phyloP scores from a whole-genome alignment of 1,284 basidiomycete species.

The Schizophyllum commune region DNA sequence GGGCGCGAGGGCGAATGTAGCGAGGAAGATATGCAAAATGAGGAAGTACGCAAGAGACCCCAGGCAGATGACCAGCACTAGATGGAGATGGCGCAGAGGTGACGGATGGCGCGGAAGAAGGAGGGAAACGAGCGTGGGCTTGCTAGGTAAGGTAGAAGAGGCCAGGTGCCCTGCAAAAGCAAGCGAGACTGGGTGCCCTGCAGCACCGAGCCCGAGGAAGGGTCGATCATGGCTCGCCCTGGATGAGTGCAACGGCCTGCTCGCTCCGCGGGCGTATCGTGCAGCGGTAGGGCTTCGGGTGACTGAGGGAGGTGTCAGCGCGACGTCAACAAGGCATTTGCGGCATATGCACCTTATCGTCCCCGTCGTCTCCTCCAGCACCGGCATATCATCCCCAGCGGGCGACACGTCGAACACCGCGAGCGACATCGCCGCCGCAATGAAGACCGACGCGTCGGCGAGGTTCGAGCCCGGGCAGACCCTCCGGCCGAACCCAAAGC shows the following conservation, averaged over 20 bases:
- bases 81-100: background rate
- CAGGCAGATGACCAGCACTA: background rate
- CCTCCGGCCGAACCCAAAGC: slow-evolving; percentile 52
- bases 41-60: background rate
- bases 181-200: background rate
- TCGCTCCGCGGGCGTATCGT: slow-evolving; percentile 50
- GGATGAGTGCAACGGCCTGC: slow-evolving; percentile 43
- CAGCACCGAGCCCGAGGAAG: background rate
- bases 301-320: slow-evolving; percentile 26
- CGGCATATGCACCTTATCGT: slow-evolving; percentile 64
- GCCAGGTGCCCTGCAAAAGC: background rate
- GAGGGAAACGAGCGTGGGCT: background rate
- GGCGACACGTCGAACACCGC: slow-evolving; percentile 43
- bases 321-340: no score
- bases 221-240: slow-evolving; percentile 24
- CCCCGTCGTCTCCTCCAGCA: slow-evolving; percentile 44
- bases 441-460: slow-evolving; percentile 50
- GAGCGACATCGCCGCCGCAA: slow-evolving; percentile 44
- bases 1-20: no score
- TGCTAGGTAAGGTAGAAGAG: background rate
- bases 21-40: background rate
- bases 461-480: slow-evolving; percentile 37
- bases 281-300: slow-evolving; percentile 56
- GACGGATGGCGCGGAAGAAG: background rate
- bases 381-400: slow-evolving; percentile 37